These are phyloP conservation scores for Trametes versicolor DNA, from an alignment of 1,284 basidiomycete genomes.

Conservation along the genomic window DNA sequence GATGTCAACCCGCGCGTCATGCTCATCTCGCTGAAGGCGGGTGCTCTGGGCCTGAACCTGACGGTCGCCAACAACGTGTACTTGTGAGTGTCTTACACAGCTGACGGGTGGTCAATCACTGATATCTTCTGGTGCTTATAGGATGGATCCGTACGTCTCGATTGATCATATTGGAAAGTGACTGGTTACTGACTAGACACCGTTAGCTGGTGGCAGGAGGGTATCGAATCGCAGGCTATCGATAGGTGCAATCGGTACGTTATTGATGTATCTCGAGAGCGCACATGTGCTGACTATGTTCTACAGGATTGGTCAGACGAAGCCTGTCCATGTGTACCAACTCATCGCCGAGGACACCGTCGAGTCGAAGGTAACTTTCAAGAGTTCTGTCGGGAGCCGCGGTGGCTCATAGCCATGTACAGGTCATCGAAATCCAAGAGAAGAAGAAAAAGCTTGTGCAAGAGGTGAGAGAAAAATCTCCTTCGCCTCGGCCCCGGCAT, in stretches of 20 bases:
- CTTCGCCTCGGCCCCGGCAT: background rate
- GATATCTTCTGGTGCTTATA: constrained; percentile 38
- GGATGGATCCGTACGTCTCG: constrained; percentile 84
- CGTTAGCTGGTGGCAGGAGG: constrained; percentile 59
- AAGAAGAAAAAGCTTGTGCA: constrained; percentile 79
- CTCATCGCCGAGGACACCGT: constrained; percentile 90
- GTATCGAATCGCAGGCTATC: constrained; percentile 91
- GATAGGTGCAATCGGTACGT: constrained; percentile 76
- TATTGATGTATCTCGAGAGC: background rate
- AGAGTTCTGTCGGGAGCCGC: background rate
- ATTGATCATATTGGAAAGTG: background rate
- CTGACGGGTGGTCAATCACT: background rate
- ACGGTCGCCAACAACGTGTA: constrained; percentile 93
- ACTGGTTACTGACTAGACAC: background rate
- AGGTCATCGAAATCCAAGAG: constrained; percentile 87
- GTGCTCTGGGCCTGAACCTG: constrained; percentile 87
- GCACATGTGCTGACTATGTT: background rate
- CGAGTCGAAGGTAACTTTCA: constrained; percentile 71
- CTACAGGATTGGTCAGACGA: constrained; percentile 81
- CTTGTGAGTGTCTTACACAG: constrained; percentile 62
- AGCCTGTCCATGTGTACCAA: constrained; percentile 86
- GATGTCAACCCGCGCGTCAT: constrained; percentile 76
- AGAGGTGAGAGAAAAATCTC: constrained; percentile 55
- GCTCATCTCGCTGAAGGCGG: constrained; percentile 87
- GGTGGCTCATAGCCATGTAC: background rate